These are phyloP conservation scores for Pythium folliculosum DNA, from an alignment of 352 stramenopile genomes.

Conservation along the genomic window DNA sequence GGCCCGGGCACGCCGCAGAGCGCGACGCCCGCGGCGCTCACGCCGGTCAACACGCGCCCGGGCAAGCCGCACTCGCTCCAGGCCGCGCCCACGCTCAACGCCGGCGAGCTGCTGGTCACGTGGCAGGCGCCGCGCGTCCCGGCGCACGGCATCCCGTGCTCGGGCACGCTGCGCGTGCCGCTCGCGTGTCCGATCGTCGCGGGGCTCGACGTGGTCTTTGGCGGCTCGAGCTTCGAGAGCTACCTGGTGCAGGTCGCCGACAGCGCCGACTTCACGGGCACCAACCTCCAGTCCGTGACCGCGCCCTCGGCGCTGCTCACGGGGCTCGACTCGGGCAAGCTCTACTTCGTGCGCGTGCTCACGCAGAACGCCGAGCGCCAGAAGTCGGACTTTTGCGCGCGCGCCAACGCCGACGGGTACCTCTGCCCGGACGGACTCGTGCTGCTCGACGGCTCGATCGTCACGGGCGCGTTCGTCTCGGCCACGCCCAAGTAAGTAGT, in stretches of 20 bases:
- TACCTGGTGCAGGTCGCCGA: slow-evolving; percentile 94
- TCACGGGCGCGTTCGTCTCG: slow-evolving; percentile 56
- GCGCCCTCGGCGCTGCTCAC: slow-evolving; percentile 59
- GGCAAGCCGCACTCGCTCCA: slow-evolving; percentile 69
- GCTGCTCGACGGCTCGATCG: slow-evolving; percentile 58
- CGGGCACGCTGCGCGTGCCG: slow-evolving; percentile 54
- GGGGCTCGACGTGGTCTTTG: slow-evolving; percentile 88
- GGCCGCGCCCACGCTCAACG: slow-evolving; percentile 31
- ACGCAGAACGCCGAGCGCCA: slow-evolving; percentile 78
- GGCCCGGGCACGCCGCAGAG: slow-evolving; percentile 61
- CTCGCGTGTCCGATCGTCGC: slow-evolving; percentile 58
- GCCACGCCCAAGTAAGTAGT: slow-evolving; percentile 37
- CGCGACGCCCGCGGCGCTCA: slow-evolving; percentile 45
- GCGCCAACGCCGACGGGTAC: slow-evolving; percentile 52
- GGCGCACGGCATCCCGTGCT: slow-evolving; percentile 69
- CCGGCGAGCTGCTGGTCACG: slow-evolving; percentile 48
- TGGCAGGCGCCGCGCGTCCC: slow-evolving; percentile 71
- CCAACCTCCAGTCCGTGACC: slow-evolving; percentile 66
- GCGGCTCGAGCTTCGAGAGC: slow-evolving; percentile 85
- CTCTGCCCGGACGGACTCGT: slow-evolving; percentile 77
- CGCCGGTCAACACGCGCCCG: slow-evolving; percentile 55
- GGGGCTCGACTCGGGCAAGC: slow-evolving; percentile 66
- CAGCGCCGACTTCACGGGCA: slow-evolving; percentile 67
- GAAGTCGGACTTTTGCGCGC: slow-evolving; percentile 71
- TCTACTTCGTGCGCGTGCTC: slow-evolving; percentile 85